Base-by-base conservation (phyloP, 495 filamentous ascomycete species). In the Friedmanniomyces endolithicus region DNA sequence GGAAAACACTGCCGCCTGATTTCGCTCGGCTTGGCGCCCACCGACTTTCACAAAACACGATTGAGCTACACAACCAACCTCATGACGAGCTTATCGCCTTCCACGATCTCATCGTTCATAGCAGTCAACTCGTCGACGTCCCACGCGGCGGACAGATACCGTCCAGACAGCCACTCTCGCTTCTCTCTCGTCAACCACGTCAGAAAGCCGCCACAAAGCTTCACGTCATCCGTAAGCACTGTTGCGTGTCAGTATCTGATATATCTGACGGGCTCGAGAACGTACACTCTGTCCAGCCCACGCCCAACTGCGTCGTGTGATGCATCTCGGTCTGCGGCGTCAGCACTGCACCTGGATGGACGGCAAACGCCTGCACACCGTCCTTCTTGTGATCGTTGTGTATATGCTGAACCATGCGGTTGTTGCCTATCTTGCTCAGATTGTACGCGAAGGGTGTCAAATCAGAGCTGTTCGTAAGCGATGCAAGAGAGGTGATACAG, bases 341-440 rank as follows among this genome's bases (percentile, higher is more conserved):
- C 44, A 67, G 14, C 31, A 65, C 65, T 4, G 52, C 61, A 1
- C 65, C 63, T n/a, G 63, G 65, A 63, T 67, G 65, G 25, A 67
- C 31, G n/a, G 58, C 60, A 52, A 59, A 67, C 31, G 63, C 58
- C 27, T 40, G 44, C 23, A 65, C n/a, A 1, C 60, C 64, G 8
- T 62, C 51, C 34, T 53, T 48, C n/a, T 51, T 16, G 29, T 65
- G 61, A 29, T 65, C 63, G 6, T 45, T n/a, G 46, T 48, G 52
- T 14, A 67, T 39, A 29, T 57, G 48, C 51, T 67, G 63, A 2
- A 62, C 56, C 39, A 65, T 35, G 16, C 60, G 45, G 33, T 64
- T 62, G n/a, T 14, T 34, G 14, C 60, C 64, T 1, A 63, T 40
- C 51, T 65, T 63, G 16, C 37, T 48, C 0, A 63, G 44, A 40